Percentiles rank a stretch among this genome's conserved stretches.
phyloP scores from a whole-genome alignment of 306 rosid species.

The Prunus armeniaca region DNA sequence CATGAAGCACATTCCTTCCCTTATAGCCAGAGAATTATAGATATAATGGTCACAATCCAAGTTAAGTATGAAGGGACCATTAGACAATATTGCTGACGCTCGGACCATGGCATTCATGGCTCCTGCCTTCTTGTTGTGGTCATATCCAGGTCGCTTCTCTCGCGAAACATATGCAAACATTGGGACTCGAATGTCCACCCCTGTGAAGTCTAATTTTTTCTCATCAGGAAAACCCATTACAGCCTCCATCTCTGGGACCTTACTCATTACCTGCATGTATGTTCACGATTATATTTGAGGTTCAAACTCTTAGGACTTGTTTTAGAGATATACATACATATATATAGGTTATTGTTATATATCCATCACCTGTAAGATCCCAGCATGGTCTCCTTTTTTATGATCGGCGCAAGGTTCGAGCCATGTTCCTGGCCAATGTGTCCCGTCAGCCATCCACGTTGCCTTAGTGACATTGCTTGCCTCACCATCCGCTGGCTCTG shows the following conservation, averaged over 20 bases:
- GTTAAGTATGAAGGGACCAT: slow-evolving; percentile 78
- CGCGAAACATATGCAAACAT: slow-evolving; percentile 87
- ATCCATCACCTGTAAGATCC: slow-evolving; percentile 51
- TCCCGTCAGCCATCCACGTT: slow-evolving; percentile 94
- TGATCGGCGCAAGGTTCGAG: slow-evolving; percentile 48
- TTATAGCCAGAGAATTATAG: slow-evolving; percentile 59
- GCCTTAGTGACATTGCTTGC: slow-evolving; percentile 38
- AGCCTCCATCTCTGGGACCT: slow-evolving; percentile 64
- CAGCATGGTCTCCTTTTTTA: slow-evolving; percentile 84
- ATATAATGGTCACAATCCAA: slow-evolving; percentile 81
- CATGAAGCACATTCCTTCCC: slow-evolving; percentile 88
- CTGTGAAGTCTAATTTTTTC: slow-evolving; percentile 65
- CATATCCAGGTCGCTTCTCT: slow-evolving; percentile 76
- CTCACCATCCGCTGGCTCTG: slow-evolving; percentile 22
- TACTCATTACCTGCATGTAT: slow-evolving; percentile 51
- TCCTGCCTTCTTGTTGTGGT: slow-evolving; percentile 91
- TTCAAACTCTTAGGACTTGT: not conserved
- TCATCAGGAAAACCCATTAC: slow-evolving; percentile 61
- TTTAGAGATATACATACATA: too few relatives aligned
- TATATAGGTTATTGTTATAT: not conserved
- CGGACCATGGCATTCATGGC: slow-evolving; percentile 92
- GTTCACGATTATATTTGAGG: not conserved
- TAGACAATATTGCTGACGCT: slow-evolving; percentile 77
- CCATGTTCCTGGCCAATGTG: slow-evolving; percentile 94
- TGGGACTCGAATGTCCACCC: slow-evolving; percentile 69